Evolutionary conservation across 306 rosid genomes (phyloP).

Genomic region (Crataegus laevigata): DNA sequence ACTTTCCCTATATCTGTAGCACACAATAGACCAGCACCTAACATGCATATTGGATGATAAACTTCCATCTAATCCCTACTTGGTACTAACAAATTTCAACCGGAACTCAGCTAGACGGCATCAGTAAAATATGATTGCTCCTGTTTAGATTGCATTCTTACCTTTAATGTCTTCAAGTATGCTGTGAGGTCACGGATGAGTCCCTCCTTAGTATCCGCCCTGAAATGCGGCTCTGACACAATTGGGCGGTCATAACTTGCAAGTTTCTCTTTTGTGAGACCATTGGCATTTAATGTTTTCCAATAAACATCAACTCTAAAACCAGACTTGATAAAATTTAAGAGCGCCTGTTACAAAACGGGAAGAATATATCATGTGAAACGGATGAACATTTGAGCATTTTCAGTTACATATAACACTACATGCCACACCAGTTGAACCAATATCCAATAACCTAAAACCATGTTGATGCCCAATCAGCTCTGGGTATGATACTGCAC

Average conservation of each 20-base stretch:
- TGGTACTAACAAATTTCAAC: background rate
- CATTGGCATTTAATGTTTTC: slow-evolving; percentile 27
- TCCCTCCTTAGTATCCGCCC: slow-evolving; percentile 20
- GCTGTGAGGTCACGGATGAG: slow-evolving; percentile 25
- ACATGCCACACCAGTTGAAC: background rate
- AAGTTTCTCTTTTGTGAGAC: slow-evolving; percentile 29
- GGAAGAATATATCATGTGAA: background rate
- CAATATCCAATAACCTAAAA: background rate
- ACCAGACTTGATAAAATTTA: slow-evolving; percentile 15
- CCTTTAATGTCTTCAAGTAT: slow-evolving; percentile 19
- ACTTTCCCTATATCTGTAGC: background rate
- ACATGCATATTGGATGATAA: background rate
- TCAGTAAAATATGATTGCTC: background rate
- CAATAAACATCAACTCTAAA: slow-evolving; percentile 28
- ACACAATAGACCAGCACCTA: background rate
- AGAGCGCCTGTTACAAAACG: slow-evolving; percentile 19
- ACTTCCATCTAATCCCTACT: background rate
- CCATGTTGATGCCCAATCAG: background rate
- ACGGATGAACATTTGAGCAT: background rate
- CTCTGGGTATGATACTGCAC: background rate
- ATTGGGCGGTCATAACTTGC: slow-evolving; percentile 37
- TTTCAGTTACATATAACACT: background rate
- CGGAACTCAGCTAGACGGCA: background rate
- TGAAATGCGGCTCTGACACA: slow-evolving; percentile 28
- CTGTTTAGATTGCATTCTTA: background rate